Evolutionary conservation across 2,329 filamentous ascomycete genomes (phyloP), one percentile per base, ranked within the genome.

Genomic region (Ophiosphaerella narmari): DNA sequence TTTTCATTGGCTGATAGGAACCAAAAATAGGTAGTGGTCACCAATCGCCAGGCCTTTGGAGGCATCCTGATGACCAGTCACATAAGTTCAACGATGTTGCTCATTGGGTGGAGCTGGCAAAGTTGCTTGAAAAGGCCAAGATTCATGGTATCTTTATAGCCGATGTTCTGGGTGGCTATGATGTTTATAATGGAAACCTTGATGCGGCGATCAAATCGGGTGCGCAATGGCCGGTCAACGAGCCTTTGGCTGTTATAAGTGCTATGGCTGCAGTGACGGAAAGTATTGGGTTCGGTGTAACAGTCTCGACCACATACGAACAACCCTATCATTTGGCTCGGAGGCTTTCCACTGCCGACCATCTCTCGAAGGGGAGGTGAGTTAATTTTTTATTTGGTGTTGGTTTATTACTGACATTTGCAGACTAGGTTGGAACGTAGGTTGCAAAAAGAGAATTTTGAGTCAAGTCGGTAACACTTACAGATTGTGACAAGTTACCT

Each of bases 141-240:
- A 71, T 75, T 32, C 72, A 75, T 50, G 72, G 71, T 12, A 71
- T 76, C 40, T 76, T 76, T 52, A 67, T 76, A 43, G 74, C 74
- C 16, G 73, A 76, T 49, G 72, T 73, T 3, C 76, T 88, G 71
- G 67, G 66, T 52, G 84, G 84, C 5, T 88, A 89, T 63, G 86
- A 90, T 73, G 85, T 89, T 4, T 89, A 88, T 71, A 83, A 84
- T 51, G 81, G 84, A 4, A 86, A 82, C 52, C 75, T 88, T 2
- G 78, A 81, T 3, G 81, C 86, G 0, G 83, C 85, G 0, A 80
- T 87, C 41, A 67, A 78, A 1, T 82, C 84, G 0, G 86, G 84
- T 1, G 84, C 86, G 0, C 86, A 89, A 68, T 89, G 84, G 80
- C 86, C 86, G 0, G 83, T 88, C n/a, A 88, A 87, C 52, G 86